phyloP scores from a whole-genome alignment of 257 asterid species.

The Avicennia marina region DNA sequence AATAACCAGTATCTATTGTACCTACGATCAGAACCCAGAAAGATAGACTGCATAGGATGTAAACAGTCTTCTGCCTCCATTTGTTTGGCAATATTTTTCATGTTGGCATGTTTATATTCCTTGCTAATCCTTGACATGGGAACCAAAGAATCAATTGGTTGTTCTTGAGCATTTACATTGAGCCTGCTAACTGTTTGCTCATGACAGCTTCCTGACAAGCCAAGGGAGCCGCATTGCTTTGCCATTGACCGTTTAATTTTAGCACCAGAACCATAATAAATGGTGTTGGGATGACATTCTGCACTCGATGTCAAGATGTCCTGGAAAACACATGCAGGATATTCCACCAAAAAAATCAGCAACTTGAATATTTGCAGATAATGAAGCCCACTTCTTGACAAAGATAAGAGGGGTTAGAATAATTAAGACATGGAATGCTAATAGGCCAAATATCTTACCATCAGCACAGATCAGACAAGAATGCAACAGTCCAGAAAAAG shows the following conservation, averaged over 20 bases:
- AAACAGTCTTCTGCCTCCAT: slow-evolving; percentile 39
- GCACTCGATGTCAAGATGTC: slow-evolving; percentile 40
- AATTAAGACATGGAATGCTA: slow-evolving; percentile 10
- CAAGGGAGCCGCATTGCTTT: slow-evolving; percentile 31
- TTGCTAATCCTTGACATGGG: slow-evolving; percentile 40
- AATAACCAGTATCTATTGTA: slow-evolving; percentile 97
- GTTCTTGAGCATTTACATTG: no score
- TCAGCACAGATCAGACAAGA: neutral
- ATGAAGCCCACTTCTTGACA: slow-evolving; percentile 5
- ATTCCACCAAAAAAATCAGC: no score
- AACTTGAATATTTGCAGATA: no score
- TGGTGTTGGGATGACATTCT: slow-evolving; percentile 35
- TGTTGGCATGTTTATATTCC: slow-evolving; percentile 35
- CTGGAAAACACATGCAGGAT: slow-evolving; percentile 33
- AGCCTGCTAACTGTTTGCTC: slow-evolving; percentile 15
- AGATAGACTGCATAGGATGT: slow-evolving; percentile 97
- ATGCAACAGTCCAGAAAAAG: neutral
- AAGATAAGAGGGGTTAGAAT: slow-evolving; percentile 9
- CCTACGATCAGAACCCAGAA: slow-evolving; percentile 96
- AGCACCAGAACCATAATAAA: slow-evolving; percentile 60
- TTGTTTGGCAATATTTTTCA: slow-evolving; percentile 32
- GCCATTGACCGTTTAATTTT: slow-evolving; percentile 73
- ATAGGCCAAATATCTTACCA: slow-evolving; percentile 8
- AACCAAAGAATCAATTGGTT: slow-evolving; percentile 71
- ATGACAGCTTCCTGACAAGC: slow-evolving; percentile 31